Conservation (phyloP, 495 filamentous ascomycete genomes). For the Annulohypoxylon bovei region DNA sequence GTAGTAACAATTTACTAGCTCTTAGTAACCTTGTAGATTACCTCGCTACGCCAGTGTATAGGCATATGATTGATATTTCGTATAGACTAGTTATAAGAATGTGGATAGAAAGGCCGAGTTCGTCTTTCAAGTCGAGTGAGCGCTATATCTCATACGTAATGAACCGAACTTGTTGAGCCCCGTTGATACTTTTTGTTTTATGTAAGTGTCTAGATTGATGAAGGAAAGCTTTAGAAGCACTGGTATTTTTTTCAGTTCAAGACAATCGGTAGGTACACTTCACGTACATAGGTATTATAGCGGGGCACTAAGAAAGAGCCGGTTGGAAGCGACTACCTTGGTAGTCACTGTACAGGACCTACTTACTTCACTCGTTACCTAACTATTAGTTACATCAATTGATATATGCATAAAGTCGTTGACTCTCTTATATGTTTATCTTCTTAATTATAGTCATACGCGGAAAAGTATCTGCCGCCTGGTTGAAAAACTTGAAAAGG, state of each 20-base stretch:
- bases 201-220: conserved; percentile 17
- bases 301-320: conserved; percentile 24
- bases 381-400: neutral
- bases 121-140: conserved; percentile 6
- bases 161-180: conserved; percentile 19
- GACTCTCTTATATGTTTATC: neutral
- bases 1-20: conserved; percentile 33
- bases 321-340: neutral
- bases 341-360: neutral
- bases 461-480: conserved; percentile 6
- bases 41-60: conserved; percentile 10
- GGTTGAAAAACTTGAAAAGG: conserved; percentile 24
- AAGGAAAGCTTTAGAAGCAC: conserved; percentile 26
- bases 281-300: conserved; percentile 15
- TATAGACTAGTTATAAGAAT: neutral
- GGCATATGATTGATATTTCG: conserved; percentile 19
- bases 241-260: conserved; percentile 14
- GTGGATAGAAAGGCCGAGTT: conserved; percentile 17
- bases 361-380: neutral
- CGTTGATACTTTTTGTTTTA: conserved; percentile 20
- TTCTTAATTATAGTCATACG: neutral
- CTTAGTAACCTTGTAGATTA: conserved; percentile 17
- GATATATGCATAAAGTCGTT: neutral
- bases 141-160: conserved; percentile 35
- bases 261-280: neutral